These are phyloP conservation scores for Zymoseptoria passerinii DNA, from an alignment of 2,329 filamentous ascomycete genomes.

Conservation along the genomic window DNA sequence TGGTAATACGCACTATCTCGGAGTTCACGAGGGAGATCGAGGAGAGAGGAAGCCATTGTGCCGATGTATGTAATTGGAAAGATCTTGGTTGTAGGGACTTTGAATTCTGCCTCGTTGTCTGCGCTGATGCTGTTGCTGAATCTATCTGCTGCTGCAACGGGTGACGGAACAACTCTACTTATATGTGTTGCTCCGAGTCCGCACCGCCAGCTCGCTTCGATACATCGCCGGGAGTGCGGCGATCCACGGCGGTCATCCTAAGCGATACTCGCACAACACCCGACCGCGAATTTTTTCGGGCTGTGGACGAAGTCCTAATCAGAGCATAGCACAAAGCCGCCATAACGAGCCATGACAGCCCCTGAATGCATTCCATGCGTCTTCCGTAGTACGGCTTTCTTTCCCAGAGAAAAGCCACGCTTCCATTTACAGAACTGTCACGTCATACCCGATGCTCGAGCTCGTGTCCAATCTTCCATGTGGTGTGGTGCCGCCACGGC, in stretches of 20 bases:
- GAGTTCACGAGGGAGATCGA: constrained; percentile 13
- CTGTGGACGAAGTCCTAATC: not conserved
- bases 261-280: not conserved
- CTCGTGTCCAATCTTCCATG: not conserved
- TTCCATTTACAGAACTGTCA: not conserved
- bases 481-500: not conserved
- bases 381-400: not conserved
- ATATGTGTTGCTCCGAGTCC: not conserved
- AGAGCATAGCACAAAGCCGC: not conserved
- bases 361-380: not conserved
- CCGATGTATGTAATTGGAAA: not conserved
- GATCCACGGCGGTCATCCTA: not conserved
- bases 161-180: not conserved
- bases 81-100: not conserved
- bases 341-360: not conserved
- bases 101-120: not conserved
- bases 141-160: too few species aligned
- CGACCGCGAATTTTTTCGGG: not conserved
- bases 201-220: not conserved
- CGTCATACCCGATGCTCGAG: not conserved
- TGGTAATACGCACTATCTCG: constrained; percentile 10
- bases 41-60: constrained; percentile 13
- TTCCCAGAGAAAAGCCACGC: not conserved
- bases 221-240: not conserved
- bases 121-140: not conserved